phyloP scores from a whole-genome alignment of 1,284 basidiomycete genomes.

The Prillingera fragicola region DNA sequence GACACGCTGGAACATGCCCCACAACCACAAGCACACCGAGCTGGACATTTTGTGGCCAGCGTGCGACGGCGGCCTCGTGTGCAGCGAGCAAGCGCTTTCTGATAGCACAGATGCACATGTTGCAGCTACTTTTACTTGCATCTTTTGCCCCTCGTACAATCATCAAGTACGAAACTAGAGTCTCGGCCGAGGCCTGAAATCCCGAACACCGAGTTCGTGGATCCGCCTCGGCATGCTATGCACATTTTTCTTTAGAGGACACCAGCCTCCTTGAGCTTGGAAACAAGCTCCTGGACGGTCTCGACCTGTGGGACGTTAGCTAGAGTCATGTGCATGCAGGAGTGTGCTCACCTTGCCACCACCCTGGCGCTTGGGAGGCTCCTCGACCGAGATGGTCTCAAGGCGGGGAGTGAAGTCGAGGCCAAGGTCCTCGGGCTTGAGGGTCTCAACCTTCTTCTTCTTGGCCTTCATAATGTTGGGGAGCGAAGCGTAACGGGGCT shows the following conservation, averaged over 20 bases:
- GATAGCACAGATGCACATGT: too few species aligned
- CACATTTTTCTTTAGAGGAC: constrained; percentile 52
- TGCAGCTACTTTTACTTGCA: too few species aligned
- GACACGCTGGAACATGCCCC: too few species aligned
- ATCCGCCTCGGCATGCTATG: not conserved
- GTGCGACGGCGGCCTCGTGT: too few species aligned
- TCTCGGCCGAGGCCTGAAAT: too few species aligned
- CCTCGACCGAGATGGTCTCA: constrained; percentile 83
- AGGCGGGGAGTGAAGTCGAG: constrained; percentile 60
- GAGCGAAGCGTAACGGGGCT: constrained; percentile 87
- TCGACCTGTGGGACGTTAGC: constrained; percentile 55
- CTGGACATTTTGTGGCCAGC: too few species aligned
- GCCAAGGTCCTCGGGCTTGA: constrained; percentile 74
- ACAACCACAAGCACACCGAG: too few species aligned
- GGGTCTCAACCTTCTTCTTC: constrained; percentile 92
- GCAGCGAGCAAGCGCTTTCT: too few species aligned
- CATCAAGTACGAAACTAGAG: too few species aligned
- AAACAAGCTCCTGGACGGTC: constrained; percentile 82
- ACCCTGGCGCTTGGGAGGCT: constrained; percentile 85
- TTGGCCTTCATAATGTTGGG: constrained; percentile 99
- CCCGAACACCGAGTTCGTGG: too few species aligned
- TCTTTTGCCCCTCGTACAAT: too few species aligned
- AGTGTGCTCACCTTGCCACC: constrained; percentile 71
- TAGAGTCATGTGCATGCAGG: constrained; percentile 1
- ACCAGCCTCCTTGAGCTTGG: constrained; percentile 85